Base-by-base conservation (phyloP, 2,329 filamentous ascomycete species). In the Scortechinia acanthostroma region DNA sequence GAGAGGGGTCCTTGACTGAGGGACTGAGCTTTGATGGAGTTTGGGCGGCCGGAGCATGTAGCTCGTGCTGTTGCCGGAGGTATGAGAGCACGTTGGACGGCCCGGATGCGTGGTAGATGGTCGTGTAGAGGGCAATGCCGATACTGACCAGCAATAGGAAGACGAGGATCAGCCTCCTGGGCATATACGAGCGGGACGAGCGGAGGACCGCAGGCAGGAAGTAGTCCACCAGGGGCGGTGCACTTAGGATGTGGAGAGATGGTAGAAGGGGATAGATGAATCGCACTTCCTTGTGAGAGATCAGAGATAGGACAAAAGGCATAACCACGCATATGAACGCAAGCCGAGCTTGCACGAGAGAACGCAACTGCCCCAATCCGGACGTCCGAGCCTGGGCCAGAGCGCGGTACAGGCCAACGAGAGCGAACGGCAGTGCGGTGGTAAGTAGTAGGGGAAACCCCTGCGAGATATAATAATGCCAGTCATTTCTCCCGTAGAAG, bases 201-300 rank as follows among this genome's bases (percentile, higher is more conserved):
- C 25, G 25, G 10, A n/a, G n/a, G 10, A 30, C 25, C 6, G 35
- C 35, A 6, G 35, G 35, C 6, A 6, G 6, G 35, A 40, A 40
- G 10, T 6, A 40, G 14, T 40, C 10, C 13, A 40, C 10, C 35
- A 40, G 6, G 6, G 35, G 63, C 59, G 1, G 6, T 10, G 77
- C 76, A 3, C 77, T 67, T 14, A 85, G 60, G 42, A 83, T 59
- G 53, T 83, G 78, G 2, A 86, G 66, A 17, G 74, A 70, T 4
- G 81, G 81, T 1, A 86, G 65, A n/a, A 86, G 62, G 4, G 81
- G 82, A 56, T 83, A 85, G 44, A 85, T 74, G 58, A 86, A 86
- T 46, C 81, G 76, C 49, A 84, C 77, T 68, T 86, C 81, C 58
- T 86, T 86, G 61, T 86, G 81, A 2, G 77, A 71, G 46, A 86